Conservation (phyloP, 2,329 filamentous ascomycete species). For the Fonsecaea nubica region DNA sequence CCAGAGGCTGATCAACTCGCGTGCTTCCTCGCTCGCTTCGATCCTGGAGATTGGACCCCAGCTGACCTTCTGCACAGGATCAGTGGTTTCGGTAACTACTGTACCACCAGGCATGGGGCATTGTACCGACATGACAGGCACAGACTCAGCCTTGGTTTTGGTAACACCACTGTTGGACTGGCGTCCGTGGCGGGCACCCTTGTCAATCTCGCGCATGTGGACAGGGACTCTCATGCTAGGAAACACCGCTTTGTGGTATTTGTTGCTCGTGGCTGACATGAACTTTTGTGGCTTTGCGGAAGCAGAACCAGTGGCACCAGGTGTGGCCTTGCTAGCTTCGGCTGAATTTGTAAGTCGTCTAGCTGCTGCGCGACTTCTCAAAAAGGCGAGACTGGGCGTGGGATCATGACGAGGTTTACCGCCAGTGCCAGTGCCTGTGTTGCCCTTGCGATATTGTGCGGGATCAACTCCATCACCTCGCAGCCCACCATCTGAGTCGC, state of each 20-base stretch:
- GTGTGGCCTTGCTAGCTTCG: neutral
- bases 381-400: neutral
- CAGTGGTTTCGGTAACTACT: slow-evolving; percentile 13
- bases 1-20: slow-evolving; percentile 22
- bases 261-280: slow-evolving; percentile 10
- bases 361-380: neutral
- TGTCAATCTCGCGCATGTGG: slow-evolving; percentile 9
- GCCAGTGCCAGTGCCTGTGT: no score
- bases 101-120: slow-evolving; percentile 28
- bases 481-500: neutral
- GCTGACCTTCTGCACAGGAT: slow-evolving; percentile 27
- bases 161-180: neutral
- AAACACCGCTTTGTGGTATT: slow-evolving; percentile 22
- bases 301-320: neutral
- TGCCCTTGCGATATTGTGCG: no score
- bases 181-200: neutral
- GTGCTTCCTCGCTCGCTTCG: slow-evolving; percentile 19
- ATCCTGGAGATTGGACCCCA: slow-evolving; percentile 26
- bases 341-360: neutral
- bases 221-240: slow-evolving; percentile 29
- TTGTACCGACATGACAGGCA: slow-evolving; percentile 23
- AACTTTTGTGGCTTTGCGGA: neutral
- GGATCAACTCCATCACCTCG: neutral
- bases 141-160: neutral
- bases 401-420: neutral